Evolutionary conservation across 139 green algal species (phyloP).

Genomic region (Tetradesmus lagerheimii): DNA sequence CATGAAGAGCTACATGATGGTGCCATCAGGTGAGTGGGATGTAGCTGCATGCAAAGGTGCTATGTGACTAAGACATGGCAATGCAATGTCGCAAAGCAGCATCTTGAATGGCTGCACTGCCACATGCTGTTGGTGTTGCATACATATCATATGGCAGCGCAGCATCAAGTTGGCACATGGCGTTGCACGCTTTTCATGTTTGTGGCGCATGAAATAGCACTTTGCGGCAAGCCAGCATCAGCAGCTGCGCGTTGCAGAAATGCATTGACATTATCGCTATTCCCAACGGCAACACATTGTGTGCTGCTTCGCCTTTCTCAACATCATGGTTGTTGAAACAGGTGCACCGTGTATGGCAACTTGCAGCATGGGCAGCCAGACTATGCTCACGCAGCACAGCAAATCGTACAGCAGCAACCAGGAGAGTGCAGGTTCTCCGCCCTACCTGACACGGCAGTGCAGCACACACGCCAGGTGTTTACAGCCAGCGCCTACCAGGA

Average conservation of each 20-base stretch:
- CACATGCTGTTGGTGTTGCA: neutral
- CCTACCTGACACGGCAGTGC: neutral
- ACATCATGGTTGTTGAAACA: neutral
- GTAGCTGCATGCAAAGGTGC: neutral
- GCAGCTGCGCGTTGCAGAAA: too few species aligned
- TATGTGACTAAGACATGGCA: neutral
- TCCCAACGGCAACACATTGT: too few species aligned
- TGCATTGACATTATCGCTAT: too few species aligned
- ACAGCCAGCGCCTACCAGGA: neutral
- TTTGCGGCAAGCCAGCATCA: too few species aligned
- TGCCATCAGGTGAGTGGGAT: neutral
- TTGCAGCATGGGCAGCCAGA: neutral
- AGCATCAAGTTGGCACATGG: too few species aligned
- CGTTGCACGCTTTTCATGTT: too few species aligned
- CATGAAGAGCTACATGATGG: neutral
- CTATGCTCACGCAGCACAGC: constrained; percentile 9
- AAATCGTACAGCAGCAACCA: constrained; percentile 3
- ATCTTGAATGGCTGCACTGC: neutral
- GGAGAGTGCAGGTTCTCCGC: neutral
- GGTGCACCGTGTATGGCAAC: neutral
- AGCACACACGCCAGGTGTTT: neutral
- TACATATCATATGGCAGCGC: too few species aligned
- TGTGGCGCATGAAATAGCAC: too few species aligned
- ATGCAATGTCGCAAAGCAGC: neutral
- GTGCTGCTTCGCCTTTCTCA: neutral